phyloP scores from a whole-genome alignment of 2,329 filamentous ascomycete species.

The Botrytis paeoniae region DNA sequence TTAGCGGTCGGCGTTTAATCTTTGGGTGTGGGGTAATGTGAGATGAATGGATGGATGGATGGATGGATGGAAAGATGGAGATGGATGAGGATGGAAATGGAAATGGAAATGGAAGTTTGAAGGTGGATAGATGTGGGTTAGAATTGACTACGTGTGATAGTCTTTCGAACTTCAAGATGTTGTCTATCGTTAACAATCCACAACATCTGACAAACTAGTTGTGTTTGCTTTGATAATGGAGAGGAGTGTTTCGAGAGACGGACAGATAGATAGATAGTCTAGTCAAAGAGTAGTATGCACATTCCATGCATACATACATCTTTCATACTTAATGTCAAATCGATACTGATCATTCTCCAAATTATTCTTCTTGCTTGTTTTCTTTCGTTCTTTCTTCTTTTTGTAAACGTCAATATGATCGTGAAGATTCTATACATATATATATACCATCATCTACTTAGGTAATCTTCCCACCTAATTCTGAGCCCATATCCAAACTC shows the following conservation, averaged over 20 bases:
- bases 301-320: neutral
- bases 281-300: neutral
- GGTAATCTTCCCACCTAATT: no score
- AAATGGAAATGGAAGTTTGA: neutral
- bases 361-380: neutral
- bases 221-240: neutral
- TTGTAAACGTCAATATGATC: neutral
- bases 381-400: neutral
- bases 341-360: neutral
- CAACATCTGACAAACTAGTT: neutral
- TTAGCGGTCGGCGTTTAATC: slow-evolving; percentile 16
- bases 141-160: neutral
- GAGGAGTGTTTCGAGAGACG: neutral
- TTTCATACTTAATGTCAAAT: neutral
- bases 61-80: no score
- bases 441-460: no score
- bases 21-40: neutral
- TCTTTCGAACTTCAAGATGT: neutral
- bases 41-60: neutral
- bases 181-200: neutral
- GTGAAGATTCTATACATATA: no score
- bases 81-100: no score
- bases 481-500: no score
- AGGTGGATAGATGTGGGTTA: neutral
- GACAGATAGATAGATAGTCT: neutral